Conservation (phyloP, 257 asterid genomes). For the Rehmannia glutinosa region DNA sequence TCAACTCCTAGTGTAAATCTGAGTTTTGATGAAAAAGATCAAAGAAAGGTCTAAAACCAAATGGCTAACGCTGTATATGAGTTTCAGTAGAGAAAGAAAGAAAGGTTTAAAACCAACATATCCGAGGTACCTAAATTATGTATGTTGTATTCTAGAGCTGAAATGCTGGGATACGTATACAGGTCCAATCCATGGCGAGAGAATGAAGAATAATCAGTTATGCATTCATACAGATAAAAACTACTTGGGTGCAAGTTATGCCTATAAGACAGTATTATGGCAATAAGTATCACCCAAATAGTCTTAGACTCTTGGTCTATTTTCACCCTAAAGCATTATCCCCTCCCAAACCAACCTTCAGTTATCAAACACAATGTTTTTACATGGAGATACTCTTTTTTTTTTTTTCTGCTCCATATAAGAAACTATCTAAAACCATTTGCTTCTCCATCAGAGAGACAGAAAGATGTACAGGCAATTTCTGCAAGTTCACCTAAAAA, state of each 20-base stretch:
- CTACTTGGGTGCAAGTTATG: background rate
- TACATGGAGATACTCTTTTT: too few species aligned
- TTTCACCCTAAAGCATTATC: background rate
- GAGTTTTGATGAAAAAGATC: background rate
- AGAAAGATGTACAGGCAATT: too few species aligned
- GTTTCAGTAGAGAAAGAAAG: background rate
- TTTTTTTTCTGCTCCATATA: too few species aligned
- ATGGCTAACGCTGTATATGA: background rate
- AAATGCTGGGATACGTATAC: background rate
- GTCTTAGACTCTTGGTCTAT: background rate
- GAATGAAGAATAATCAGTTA: background rate
- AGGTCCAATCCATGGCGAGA: background rate
- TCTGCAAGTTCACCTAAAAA: too few species aligned
- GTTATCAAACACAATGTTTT: too few species aligned
- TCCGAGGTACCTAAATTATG: background rate
- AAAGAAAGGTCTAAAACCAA: background rate
- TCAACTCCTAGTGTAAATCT: background rate
- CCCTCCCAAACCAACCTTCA: background rate
- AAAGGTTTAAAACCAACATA: background rate
- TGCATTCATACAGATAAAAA: background rate
- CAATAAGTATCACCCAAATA: background rate
- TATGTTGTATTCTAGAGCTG: conserved; percentile 5
- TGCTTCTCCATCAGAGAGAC: too few species aligned
- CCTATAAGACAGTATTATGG: background rate
- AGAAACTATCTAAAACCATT: too few species aligned